These are phyloP conservation scores for Kwoniella mangroviensis DNA, from an alignment of 768 basidiomycete genomes.

Conservation along the genomic window DNA sequence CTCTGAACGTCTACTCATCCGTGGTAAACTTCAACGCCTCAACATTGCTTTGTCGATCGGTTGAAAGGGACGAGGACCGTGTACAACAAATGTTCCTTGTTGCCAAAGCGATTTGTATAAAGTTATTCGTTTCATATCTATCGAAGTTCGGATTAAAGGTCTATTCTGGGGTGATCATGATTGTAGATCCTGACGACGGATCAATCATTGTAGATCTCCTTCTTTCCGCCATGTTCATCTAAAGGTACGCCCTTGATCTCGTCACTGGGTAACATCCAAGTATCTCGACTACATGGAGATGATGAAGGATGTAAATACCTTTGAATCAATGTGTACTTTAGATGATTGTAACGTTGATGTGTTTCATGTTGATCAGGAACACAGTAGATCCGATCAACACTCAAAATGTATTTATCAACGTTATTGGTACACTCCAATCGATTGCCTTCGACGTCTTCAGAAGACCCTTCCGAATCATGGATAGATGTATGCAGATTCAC, in stretches of 20 bases:
- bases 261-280: neutral
- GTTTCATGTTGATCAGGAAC: neutral
- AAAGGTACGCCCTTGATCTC: neutral
- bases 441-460: no score
- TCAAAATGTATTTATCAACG: no score
- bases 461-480: no score
- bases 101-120: neutral
- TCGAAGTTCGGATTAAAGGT: neutral
- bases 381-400: neutral
- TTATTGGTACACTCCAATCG: no score
- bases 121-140: neutral
- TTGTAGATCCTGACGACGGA: conserved; percentile 3
- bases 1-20: neutral
- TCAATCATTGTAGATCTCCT: conserved; percentile 7
- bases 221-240: neutral
- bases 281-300: neutral
- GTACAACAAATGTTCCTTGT: neutral
- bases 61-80: neutral
- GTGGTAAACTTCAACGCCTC: neutral
- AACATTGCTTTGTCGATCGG: neutral
- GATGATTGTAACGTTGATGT: neutral
- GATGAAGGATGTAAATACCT: neutral
- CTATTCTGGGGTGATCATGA: conserved; percentile 5
- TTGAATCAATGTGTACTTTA: neutral
- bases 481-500: neutral